These are phyloP conservation scores for Verticillium tricorpus DNA, from an alignment of 2,329 filamentous ascomycete genomes.

Conservation along the genomic window DNA sequence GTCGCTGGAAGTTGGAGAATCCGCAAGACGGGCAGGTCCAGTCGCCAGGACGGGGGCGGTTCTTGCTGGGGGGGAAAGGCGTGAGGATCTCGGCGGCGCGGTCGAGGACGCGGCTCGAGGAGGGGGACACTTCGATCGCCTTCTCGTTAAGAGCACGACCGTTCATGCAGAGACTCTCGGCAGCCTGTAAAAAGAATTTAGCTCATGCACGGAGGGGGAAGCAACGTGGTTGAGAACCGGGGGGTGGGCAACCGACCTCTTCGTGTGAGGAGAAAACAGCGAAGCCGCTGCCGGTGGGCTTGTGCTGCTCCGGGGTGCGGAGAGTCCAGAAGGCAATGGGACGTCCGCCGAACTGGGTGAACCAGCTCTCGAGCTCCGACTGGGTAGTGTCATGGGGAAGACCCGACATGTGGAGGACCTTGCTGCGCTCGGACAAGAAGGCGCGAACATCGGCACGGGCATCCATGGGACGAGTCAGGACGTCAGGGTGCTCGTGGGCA, in stretches of 20 bases:
- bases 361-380: constrained; percentile 98
- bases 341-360: constrained; percentile 95
- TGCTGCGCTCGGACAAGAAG: constrained; percentile 93
- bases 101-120: constrained; percentile 93
- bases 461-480: constrained; percentile 92
- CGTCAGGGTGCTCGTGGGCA: constrained; percentile 87
- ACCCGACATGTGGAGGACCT: constrained; percentile 96
- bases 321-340: constrained; percentile 99
- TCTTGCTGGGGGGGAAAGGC: constrained; percentile 97
- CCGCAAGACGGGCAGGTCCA: constrained; percentile 99
- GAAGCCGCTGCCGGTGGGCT: constrained; percentile 97
- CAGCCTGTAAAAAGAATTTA: constrained; percentile 57
- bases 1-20: constrained; percentile 98
- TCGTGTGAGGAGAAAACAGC: constrained; percentile 98
- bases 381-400: constrained; percentile 97
- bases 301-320: constrained; percentile 95
- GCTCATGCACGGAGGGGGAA: not conserved
- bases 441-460: constrained; percentile 93
- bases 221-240: not conserved
- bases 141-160: constrained; percentile 97
- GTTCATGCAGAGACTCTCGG: constrained; percentile 98
- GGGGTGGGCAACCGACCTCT: constrained; percentile 62
- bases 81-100: constrained; percentile 93
- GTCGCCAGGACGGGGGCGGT: constrained; percentile 91
- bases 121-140: constrained; percentile 97